These are phyloP conservation scores for Xylariaceae sp. DNA, from an alignment of 2,329 filamentous ascomycete genomes.

Conservation along the genomic window DNA sequence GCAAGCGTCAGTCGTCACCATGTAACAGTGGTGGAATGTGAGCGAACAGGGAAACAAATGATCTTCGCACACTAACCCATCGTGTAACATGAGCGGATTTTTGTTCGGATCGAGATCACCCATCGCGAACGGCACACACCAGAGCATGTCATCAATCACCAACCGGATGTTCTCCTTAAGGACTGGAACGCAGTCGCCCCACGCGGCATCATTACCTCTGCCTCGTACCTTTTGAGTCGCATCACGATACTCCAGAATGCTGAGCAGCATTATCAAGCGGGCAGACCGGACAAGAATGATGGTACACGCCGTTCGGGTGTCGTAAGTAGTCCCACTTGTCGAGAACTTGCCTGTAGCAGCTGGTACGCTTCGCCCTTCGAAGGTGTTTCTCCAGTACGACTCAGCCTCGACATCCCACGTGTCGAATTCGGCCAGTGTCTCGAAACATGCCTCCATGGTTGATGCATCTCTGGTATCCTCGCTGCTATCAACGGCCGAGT, in stretches of 20 bases:
- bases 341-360: conserved; percentile 11
- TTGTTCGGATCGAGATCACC: conserved; percentile 10
- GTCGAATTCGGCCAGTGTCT: conserved; percentile 14
- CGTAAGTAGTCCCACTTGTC: conserved; percentile 1
- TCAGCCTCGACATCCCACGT: conserved; percentile 12
- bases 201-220: conserved; percentile 8
- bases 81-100: conserved; percentile 1
- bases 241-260: conserved; percentile 17
- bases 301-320: conserved; percentile 15
- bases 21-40: not conserved
- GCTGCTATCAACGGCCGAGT: not conserved
- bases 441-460: conserved; percentile 8
- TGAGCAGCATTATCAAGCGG: conserved; percentile 12
- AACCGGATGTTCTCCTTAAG: conserved; percentile 8
- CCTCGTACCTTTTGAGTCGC: conserved; percentile 1
- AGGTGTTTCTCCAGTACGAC: conserved; percentile 12
- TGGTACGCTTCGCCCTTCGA: conserved; percentile 9
- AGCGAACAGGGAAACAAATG: too few relatives aligned
- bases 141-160: conserved; percentile 15
- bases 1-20: not conserved
- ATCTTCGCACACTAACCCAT: not conserved
- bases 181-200: conserved; percentile 9
- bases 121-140: conserved; percentile 16
- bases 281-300: conserved; percentile 14
- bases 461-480: conserved; percentile 4